phyloP scores from a whole-genome alignment of 352 stramenopile genomes.

The Globisporangium heterothallicum region DNA sequence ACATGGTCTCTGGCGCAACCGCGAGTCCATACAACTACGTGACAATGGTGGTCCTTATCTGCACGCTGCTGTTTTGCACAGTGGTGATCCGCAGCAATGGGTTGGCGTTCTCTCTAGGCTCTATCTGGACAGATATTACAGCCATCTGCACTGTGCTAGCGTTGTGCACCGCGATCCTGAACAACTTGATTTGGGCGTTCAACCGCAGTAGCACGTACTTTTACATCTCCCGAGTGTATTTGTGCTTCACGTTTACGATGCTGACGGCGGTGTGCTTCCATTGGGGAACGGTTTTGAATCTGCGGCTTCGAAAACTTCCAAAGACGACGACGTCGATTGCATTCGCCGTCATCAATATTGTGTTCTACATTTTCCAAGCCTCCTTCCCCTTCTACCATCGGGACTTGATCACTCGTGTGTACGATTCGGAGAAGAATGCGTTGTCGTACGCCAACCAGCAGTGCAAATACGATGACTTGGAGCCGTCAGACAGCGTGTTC shows the following conservation, averaged over 20 bases:
- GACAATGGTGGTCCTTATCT: constrained; percentile 80
- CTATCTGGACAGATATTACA: constrained; percentile 84
- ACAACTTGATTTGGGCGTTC: constrained; percentile 84
- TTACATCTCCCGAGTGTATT: constrained; percentile 70
- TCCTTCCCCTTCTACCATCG: constrained; percentile 63
- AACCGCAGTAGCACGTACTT: constrained; percentile 66
- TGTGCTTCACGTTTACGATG: constrained; percentile 89
- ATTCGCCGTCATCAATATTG: constrained; percentile 64
- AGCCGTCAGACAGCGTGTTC: constrained; percentile 64
- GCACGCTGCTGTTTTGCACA: constrained; percentile 75
- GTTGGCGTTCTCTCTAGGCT: constrained; percentile 75
- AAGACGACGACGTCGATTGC: constrained; percentile 58
- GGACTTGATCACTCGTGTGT: constrained; percentile 65
- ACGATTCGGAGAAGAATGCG: constrained; percentile 59
- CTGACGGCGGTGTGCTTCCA: constrained; percentile 84
- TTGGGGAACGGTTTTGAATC: constrained; percentile 80
- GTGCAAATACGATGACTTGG: constrained; percentile 52
- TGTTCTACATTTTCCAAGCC: constrained; percentile 81
- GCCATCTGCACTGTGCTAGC: constrained; percentile 79
- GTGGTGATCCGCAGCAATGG: constrained; percentile 81
- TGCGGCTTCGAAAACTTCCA: constrained; percentile 68
- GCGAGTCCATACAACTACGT: constrained; percentile 87
- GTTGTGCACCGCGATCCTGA: constrained; percentile 66
- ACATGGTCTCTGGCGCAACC: constrained; percentile 49
- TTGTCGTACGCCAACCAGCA: constrained; percentile 74